Base-by-base conservation (phyloP, 163 green algal genomes). In the Chlamydomonas reinhardtii region DNA sequence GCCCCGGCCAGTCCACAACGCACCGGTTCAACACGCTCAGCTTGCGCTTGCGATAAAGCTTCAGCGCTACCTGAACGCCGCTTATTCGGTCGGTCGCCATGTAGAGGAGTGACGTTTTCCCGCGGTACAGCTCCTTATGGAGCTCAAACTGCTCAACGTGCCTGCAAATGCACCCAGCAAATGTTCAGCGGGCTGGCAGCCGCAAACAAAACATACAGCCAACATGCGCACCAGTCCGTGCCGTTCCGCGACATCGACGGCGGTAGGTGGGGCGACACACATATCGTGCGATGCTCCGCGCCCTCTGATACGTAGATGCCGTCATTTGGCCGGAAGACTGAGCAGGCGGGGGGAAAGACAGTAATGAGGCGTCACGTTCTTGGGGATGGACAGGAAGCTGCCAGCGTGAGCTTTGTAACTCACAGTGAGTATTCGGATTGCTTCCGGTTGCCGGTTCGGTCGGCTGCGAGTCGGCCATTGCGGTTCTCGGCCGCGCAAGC, bases 21-120 rank as follows among this genome's bases (percentile, higher is more conserved):
- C 89, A 94, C 93, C 92, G 94, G 89, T 96, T 97, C 4, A 98
- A 89, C 6, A 91, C 76, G 69, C 91, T 95, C n/a, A 98, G 93
- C 34, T 92, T 91, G 9, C 84, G 83, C 84, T 98, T 98, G 78
- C 91, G 90, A 88, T 98, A 98, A 17, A 95, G 87, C 86, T 98
- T 98, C 22, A 98, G 89, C 0, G 92, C 95, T 4, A 97, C 87
- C 3, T 88, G 86, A 34, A 90, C 32, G 17, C 90, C 85, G 37
- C 89, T 94, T 2, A 69, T n/a, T 24, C 74, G 84, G 86, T 96
- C 93, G 2, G 82, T 92, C 2, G 95, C 95, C 48, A 89, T 87
- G 86, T 97, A 96, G n/a, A 98, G 83, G 32, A 95, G 70, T 0
- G 92, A 96, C 0, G 90, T 93, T 70, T 97, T 96, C 31, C 95